A percentile compares a stretch with the other conserved stretches of the same genome.
Evolutionary conservation across 1,284 basidiomycete species (phyloP).

Genomic region (Malassezia arunalokei): DNA sequence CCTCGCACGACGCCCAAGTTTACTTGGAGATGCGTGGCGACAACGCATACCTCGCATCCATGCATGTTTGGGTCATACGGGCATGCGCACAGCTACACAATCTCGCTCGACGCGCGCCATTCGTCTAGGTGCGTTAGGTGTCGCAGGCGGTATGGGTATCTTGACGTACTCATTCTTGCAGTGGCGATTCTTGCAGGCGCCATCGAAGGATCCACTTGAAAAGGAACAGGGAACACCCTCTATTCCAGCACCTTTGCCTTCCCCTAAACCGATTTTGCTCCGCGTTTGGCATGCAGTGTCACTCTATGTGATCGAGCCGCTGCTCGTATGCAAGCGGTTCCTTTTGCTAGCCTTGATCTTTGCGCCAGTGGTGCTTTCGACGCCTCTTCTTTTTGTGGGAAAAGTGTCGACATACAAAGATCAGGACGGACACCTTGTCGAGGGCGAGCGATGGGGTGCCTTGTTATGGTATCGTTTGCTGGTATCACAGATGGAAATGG

Average conservation of each 20-base stretch:
- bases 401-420: background rate
- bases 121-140: background rate
- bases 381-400: conserved; percentile 72
- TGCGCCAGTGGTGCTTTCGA: conserved; percentile 68
- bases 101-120: background rate
- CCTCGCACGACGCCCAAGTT: background rate
- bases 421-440: conserved; percentile 16
- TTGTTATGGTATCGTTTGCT: conserved; percentile 86
- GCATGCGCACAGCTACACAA: background rate
- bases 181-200: background rate
- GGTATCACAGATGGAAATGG: conserved; percentile 77
- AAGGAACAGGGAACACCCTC: background rate
- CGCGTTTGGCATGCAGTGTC: background rate
- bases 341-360: conserved; percentile 72
- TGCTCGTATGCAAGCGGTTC: conserved; percentile 73
- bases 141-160: background rate
- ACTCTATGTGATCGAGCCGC: conserved; percentile 63
- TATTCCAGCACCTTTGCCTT: background rate
- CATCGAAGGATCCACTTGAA: background rate
- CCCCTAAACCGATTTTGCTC: background rate
- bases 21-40: background rate
- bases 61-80: background rate
- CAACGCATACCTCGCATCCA: background rate
- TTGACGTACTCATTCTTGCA: background rate
- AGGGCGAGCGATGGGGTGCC: conserved; percentile 39